These are phyloP conservation scores for Sphaerostilbella broomeana DNA, from an alignment of 2,329 filamentous ascomycete genomes.

Conservation along the genomic window DNA sequence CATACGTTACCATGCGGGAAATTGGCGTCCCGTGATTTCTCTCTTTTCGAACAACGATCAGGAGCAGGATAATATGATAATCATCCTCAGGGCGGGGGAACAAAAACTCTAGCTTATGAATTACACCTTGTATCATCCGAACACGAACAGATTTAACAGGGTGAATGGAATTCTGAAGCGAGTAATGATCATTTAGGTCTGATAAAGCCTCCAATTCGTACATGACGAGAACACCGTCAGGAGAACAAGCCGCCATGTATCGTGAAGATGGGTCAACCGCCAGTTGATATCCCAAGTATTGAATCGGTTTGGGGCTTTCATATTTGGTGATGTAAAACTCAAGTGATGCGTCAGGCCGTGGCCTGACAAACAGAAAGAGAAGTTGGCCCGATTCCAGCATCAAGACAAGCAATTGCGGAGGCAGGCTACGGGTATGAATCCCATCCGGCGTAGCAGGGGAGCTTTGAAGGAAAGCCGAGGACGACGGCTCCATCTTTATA, in stretches of 20 bases:
- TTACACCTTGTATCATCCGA: slow-evolving; percentile 58
- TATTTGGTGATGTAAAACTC: slow-evolving; percentile 57
- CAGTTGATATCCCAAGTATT: slow-evolving; percentile 57
- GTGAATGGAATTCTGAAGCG: slow-evolving; percentile 36
- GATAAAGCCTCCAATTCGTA: slow-evolving; percentile 59
- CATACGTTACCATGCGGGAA: slow-evolving; percentile 50
- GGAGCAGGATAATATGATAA: slow-evolving; percentile 67
- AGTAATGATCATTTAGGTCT: slow-evolving; percentile 45
- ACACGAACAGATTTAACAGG: slow-evolving; percentile 48
- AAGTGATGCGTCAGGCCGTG: slow-evolving; percentile 35
- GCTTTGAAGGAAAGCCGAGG: slow-evolving; percentile 30
- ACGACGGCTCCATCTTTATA: slow-evolving; percentile 35
- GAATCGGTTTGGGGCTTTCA: slow-evolving; percentile 51
- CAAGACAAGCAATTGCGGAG: slow-evolving; percentile 76
- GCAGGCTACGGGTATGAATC: slow-evolving; percentile 33
- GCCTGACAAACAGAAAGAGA: slow-evolving; percentile 66
- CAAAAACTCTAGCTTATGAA: slow-evolving; percentile 83
- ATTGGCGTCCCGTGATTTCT: slow-evolving; percentile 19
- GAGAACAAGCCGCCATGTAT: slow-evolving; percentile 62
- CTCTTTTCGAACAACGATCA: slow-evolving; percentile 49
- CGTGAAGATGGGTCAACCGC: slow-evolving; percentile 71
- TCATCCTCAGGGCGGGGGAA: slow-evolving; percentile 61
- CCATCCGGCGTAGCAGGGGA: slow-evolving; percentile 14
- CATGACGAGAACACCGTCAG: slow-evolving; percentile 63
- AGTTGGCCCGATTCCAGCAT: slow-evolving; percentile 66